phyloP scores from a whole-genome alignment of 192 early-diverging fungal genomes.

The Spinellus fusiger region DNA sequence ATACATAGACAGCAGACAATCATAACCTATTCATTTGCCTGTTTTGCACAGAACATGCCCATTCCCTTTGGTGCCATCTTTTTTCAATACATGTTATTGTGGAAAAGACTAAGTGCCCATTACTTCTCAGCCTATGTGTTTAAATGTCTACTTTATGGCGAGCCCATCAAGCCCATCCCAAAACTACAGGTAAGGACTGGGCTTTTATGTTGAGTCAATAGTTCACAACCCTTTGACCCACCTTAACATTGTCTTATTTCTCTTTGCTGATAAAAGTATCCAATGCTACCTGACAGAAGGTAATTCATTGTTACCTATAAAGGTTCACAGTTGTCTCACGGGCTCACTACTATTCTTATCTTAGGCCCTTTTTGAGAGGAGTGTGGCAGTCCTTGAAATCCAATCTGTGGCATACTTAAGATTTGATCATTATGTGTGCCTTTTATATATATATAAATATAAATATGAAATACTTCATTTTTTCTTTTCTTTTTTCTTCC shows the following conservation, averaged over 20 bases:
- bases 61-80: constrained; percentile 74
- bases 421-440: background rate
- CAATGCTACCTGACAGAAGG: constrained; percentile 68
- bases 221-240: too few species aligned
- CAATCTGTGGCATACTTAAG: background rate
- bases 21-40: background rate
- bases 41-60: constrained; percentile 50
- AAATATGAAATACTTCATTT: background rate
- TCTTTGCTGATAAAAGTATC: constrained; percentile 43
- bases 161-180: constrained; percentile 75
- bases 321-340: background rate
- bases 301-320: background rate
- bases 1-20: background rate
- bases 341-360: background rate
- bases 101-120: constrained; percentile 67
- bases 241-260: background rate
- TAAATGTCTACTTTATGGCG: constrained; percentile 70
- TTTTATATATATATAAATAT: background rate
- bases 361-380: constrained; percentile 3
- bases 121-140: constrained; percentile 77
- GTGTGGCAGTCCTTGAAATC: constrained; percentile 9
- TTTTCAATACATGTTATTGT: constrained; percentile 88
- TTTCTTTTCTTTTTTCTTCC: too few species aligned
- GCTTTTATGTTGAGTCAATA: too few species aligned
- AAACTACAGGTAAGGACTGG: constrained; percentile 53